These are phyloP conservation scores for Imleria badia DNA, from an alignment of 768 basidiomycete species.

Conservation along the genomic window DNA sequence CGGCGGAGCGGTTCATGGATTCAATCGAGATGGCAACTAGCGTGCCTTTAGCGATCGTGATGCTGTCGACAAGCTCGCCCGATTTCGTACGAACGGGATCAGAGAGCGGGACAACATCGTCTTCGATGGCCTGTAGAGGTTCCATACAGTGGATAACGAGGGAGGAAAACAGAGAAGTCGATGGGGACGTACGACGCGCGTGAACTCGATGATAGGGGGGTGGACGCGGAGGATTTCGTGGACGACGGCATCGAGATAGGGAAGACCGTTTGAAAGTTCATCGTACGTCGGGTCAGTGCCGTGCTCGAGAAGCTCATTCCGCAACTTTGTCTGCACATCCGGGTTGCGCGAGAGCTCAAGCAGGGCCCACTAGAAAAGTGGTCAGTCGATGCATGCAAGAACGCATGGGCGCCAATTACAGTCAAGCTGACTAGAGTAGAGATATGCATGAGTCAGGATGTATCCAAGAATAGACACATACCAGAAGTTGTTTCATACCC, in stretches of 20 bases:
- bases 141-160: not conserved
- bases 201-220: constrained; percentile 33
- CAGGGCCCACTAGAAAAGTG: constrained; percentile 48
- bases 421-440: constrained; percentile 16
- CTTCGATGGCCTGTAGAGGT: constrained; percentile 40
- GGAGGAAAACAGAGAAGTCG: too few species aligned
- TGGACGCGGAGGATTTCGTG: constrained; percentile 46
- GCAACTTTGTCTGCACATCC: constrained; percentile 47
- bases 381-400: not conserved
- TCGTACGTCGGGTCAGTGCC: constrained; percentile 53
- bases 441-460: not conserved
- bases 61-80: constrained; percentile 36
- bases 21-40: constrained; percentile 42
- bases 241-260: constrained; percentile 53
- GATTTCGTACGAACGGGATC: constrained; percentile 42
- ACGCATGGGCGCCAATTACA: not conserved
- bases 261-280: constrained; percentile 47
- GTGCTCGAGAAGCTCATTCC: constrained; percentile 49
- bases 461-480: not conserved
- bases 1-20: constrained; percentile 48
- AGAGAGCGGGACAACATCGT: constrained; percentile 58
- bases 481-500: constrained; percentile 25
- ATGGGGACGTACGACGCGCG: constrained; percentile 10
- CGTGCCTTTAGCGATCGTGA: constrained; percentile 50
- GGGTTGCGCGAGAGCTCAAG: constrained; percentile 50